Evolutionary conservation across 805 yeast species (phyloP), one percentile per base, ranked within the genome.

Genomic region (Pichia thaimueangensis): DNA sequence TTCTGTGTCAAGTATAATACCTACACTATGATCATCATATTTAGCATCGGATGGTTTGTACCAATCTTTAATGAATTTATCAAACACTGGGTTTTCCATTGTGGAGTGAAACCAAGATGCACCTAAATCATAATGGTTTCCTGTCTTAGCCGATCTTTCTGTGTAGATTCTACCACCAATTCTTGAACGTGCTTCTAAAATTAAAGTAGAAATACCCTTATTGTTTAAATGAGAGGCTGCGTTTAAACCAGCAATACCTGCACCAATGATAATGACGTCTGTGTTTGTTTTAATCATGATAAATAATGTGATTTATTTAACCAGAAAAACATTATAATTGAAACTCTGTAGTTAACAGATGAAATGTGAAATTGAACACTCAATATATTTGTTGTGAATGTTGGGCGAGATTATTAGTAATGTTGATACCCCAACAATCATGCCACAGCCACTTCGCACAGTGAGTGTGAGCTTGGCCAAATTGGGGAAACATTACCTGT

Each of bases 51-150:
- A 13, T 24, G 30, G 30, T 30, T 51, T 58, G 32, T 60, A 47
- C 20, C 52, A 42, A 5, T 47, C 49, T 10, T 47, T 43, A 6
- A 55, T 49, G 15, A 62, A 56, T 20, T 60, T 56, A 22, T 57
- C 53, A 41, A 72, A 63, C 6, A 68, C 58, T 3, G 62, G 60
- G 47, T 74, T 74, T 39, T 64, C 62, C 24, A 68, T 56, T 9
- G 70, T 57, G 28, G 73, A 74, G 49, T 74, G 80, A 52, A 71
- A 74, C 80, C 80, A 74, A 11, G 75, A 64, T 3, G 76, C 78
- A 2, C 80, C 80, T 16, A 73, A 47, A 52, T 74, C 80, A 47
- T 71, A 71, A 10, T 47, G 48, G 19, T 52, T 41, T 9, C 47
- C 16, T 1, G 60, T 51, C 7, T 41, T 51, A 30, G 50, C 24